These are phyloP conservation scores for Mycena chlorophos DNA, from an alignment of 768 basidiomycete genomes.

Conservation along the genomic window DNA sequence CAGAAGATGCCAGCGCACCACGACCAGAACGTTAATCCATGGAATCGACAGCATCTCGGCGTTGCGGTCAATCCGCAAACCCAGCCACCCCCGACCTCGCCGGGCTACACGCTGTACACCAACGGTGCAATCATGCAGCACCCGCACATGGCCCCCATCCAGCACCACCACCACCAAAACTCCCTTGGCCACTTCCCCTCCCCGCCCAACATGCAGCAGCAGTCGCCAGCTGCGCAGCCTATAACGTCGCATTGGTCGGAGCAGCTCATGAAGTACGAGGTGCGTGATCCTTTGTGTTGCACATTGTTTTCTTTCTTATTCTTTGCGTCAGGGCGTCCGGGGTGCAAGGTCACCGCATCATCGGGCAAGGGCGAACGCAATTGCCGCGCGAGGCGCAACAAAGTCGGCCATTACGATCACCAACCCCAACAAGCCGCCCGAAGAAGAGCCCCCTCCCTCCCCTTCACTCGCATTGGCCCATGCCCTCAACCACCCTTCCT, in stretches of 20 bases:
- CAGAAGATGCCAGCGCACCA: conserved; percentile 76
- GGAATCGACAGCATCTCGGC: conserved; percentile 60
- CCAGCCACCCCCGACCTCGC: conserved; percentile 59
- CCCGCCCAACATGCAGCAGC: conserved; percentile 70
- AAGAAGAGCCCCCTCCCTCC: conserved; percentile 33
- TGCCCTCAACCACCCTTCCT: conserved; percentile 65
- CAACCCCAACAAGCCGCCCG: conserved; percentile 74
- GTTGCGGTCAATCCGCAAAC: conserved; percentile 42
- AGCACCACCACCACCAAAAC: conserved; percentile 78
- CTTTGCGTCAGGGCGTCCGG: conserved; percentile 47
- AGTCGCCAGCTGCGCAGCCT: conserved; percentile 58
- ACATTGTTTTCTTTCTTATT: conserved; percentile 19
- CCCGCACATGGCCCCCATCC: conserved; percentile 50
- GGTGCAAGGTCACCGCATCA: conserved; percentile 88
- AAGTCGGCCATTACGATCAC: conserved; percentile 91
- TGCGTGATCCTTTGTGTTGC: conserved; percentile 51
- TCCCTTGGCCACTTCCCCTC: conserved; percentile 78
- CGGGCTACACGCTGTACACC: conserved; percentile 74
- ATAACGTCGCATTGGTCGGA: conserved; percentile 90
- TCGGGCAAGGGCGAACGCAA: conserved; percentile 91
- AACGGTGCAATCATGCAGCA: conserved; percentile 71
- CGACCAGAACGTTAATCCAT: conserved; percentile 60
- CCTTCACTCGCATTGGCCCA: conserved; percentile 34
- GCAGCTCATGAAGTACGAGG: conserved; percentile 90
- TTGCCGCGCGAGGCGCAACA: conserved; percentile 83